Evolutionary conservation across 371 early-diverging fungal genomes (phyloP), one percentile per base, ranked within the genome.

Genomic region (Phascolomyces articulosus): DNA sequence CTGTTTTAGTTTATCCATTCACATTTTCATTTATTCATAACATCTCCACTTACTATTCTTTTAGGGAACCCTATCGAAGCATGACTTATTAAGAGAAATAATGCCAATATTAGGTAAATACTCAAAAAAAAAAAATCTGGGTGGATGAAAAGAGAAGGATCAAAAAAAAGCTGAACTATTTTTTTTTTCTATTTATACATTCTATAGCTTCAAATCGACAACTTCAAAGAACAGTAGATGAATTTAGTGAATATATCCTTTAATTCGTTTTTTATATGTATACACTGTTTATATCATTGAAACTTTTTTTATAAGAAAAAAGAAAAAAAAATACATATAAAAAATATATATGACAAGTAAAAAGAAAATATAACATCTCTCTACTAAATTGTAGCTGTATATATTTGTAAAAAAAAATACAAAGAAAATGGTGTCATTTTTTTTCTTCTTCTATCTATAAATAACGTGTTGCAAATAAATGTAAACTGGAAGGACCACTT

Each of bases 131-230:
- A n/a, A n/a, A n/a, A n/a, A n/a, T n/a, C n/a, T n/a, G n/a, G n/a
- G n/a, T n/a, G n/a, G n/a, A n/a, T n/a, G n/a, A n/a, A n/a, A n/a
- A n/a, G n/a, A n/a, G n/a, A n/a, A n/a, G n/a, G n/a, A n/a, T n/a
- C n/a, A n/a, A n/a, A n/a, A n/a, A n/a, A n/a, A n/a, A n/a, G n/a
- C n/a, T n/a, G n/a, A 34, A 34, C 34, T 34, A 34, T 9, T 2
- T 34, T 34, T 34, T 0, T 9, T 34, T 9, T 2, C 34, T 34
- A 13, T 44, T 44, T 18, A 3, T 7, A n/a, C 44, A 44, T 44
- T 41, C 4, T 13, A 13, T 76, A 69, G 78, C 77, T 38, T 74
- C 78, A 26, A 85, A 85, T 54, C 82, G 85, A 29, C 69, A 77
- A 48, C 55, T 85, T 49, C 83, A 81, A 57, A 70, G 82, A 29